phyloP scores from a whole-genome alignment of 1,284 basidiomycete genomes.

The Exobasidium rhododendri region DNA sequence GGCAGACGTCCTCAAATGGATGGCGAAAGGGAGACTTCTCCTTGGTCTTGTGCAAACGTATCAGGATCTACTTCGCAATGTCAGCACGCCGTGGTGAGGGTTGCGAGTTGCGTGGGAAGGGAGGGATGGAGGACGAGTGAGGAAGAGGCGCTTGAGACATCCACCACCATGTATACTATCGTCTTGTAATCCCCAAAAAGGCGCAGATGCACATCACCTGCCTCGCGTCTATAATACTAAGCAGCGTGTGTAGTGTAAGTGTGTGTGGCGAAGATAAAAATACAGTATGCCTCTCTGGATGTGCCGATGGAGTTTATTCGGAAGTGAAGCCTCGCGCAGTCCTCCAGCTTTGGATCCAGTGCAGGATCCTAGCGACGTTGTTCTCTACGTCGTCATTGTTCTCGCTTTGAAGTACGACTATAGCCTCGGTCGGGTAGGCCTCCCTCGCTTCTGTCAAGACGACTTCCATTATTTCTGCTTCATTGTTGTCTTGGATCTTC shows the following conservation, averaged over 20 bases:
- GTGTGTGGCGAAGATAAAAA: too few species aligned
- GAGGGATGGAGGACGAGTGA: too few species aligned
- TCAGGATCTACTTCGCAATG: constrained; percentile 14
- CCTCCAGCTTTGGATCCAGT: constrained; percentile 80
- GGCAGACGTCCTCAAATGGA: constrained; percentile 14
- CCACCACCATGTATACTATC: too few species aligned
- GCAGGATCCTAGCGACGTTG: constrained; percentile 77
- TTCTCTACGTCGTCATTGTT: constrained; percentile 75
- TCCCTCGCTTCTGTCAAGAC: constrained; percentile 81
- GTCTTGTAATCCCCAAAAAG: too few species aligned
- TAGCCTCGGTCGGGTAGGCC: constrained; percentile 77
- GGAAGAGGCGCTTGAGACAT: too few species aligned
- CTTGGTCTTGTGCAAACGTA: constrained; percentile 17
- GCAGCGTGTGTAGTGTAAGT: too few species aligned
- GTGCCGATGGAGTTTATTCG: too few species aligned
- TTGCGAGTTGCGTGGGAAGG: background rate
- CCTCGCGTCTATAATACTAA: too few species aligned
- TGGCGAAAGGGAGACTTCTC: constrained; percentile 11
- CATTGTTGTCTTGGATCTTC: constrained; percentile 97
- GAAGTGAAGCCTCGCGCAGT: constrained; percentile 57
- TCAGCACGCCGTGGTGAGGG: background rate
- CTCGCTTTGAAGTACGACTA: constrained; percentile 81
- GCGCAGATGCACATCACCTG: too few species aligned
- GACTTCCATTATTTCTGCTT: constrained; percentile 96
- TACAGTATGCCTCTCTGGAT: too few species aligned